Conservation (phyloP, 768 basidiomycete species). For the Rhizopogon vesiculosus region DNA sequence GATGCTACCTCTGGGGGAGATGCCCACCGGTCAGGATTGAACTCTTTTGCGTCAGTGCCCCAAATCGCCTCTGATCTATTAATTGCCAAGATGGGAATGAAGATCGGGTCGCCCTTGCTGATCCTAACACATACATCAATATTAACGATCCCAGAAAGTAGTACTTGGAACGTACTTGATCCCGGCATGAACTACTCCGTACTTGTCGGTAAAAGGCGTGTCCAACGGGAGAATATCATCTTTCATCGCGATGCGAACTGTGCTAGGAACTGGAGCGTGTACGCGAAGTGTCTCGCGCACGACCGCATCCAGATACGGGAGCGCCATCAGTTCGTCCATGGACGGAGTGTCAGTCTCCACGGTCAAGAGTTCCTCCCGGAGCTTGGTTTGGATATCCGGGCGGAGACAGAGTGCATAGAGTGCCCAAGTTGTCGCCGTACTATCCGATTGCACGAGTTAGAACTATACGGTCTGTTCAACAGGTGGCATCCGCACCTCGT, state of each 20-base stretch:
- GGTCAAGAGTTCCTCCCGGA: conserved; percentile 52
- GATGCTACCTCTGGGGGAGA: conserved; percentile 37
- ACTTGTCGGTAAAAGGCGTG: conserved; percentile 38
- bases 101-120: conserved; percentile 41
- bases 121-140: conserved; percentile 21
- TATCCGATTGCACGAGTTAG: not conserved
- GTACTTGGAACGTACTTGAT: conserved; percentile 28
- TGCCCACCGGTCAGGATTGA: conserved; percentile 65
- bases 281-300: conserved; percentile 57
- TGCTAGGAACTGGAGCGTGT: conserved; percentile 45
- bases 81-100: conserved; percentile 47
- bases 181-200: conserved; percentile 35
- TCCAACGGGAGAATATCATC: conserved; percentile 52
- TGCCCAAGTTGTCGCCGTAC: conserved; percentile 50
- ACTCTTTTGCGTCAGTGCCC: conserved; percentile 61
- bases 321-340: conserved; percentile 63
- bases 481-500: conserved; percentile 33
- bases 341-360: conserved; percentile 52
- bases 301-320: conserved; percentile 69
- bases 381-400: conserved; percentile 44
- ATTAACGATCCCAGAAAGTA: not conserved
- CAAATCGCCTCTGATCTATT: conserved; percentile 52
- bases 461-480: not conserved
- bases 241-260: conserved; percentile 39
- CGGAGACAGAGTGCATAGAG: conserved; percentile 49